Conservation (phyloP, 2,329 filamentous ascomycete genomes). For the Fusarium burgessii region DNA sequence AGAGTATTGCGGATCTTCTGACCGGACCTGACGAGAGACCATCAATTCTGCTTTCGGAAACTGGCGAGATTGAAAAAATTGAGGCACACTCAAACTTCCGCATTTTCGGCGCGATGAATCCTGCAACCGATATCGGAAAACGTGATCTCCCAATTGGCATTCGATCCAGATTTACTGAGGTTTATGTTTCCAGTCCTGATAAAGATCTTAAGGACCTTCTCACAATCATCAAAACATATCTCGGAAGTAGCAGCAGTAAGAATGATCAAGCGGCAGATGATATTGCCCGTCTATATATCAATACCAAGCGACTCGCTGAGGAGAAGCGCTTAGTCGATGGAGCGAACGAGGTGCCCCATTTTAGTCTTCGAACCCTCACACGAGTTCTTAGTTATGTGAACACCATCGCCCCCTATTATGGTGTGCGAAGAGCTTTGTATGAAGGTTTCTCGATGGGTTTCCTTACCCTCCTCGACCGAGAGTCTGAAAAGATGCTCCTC, state of each 20-base stretch:
- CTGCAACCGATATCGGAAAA: slow-evolving; percentile 96
- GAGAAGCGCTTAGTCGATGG: slow-evolving; percentile 92
- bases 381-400: slow-evolving; percentile 89
- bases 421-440: slow-evolving; percentile 84
- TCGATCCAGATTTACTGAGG: slow-evolving; percentile 91
- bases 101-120: slow-evolving; percentile 99
- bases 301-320: slow-evolving; percentile 83
- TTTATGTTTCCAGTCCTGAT: slow-evolving; percentile 94
- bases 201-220: slow-evolving; percentile 86
- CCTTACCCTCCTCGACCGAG: slow-evolving; percentile 84
- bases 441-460: slow-evolving; percentile 99
- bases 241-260: slow-evolving; percentile 77
- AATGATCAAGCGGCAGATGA: slow-evolving; percentile 82
- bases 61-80: slow-evolving; percentile 90
- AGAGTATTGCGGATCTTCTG: slow-evolving; percentile 91
- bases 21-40: slow-evolving; percentile 78
- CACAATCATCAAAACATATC: slow-evolving; percentile 88
- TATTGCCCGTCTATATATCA: slow-evolving; percentile 87
- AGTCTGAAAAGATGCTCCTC: slow-evolving; percentile 82
- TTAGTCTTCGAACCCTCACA: slow-evolving; percentile 94
- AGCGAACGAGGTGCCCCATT: slow-evolving; percentile 95
- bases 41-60: slow-evolving; percentile 91
- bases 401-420: slow-evolving; percentile 86
- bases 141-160: slow-evolving; percentile 90
- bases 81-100: slow-evolving; percentile 92